Evolutionary conservation across 495 filamentous ascomycete species (phyloP).

Genomic region (Hyaloscypha bicolor): DNA sequence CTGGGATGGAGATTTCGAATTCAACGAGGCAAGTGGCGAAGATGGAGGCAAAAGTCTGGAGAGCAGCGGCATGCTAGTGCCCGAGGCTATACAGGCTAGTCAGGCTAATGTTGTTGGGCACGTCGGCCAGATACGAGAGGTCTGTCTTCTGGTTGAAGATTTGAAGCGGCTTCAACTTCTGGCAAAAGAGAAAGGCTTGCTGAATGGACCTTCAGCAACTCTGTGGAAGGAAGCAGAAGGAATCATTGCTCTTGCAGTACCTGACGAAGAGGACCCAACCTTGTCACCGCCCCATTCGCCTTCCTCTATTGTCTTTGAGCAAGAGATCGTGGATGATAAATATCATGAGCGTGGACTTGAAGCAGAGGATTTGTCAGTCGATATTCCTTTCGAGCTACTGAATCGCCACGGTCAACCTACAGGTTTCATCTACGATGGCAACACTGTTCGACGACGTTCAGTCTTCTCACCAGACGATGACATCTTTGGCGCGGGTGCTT

Average conservation of each 20-base stretch:
- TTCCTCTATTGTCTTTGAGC: conserved; percentile 31
- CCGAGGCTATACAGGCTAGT: conserved; percentile 77
- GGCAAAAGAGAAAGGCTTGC: conserved; percentile 66
- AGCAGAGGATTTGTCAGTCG: conserved; percentile 54
- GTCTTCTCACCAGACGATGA: conserved; percentile 66
- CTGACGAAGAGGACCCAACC: conserved; percentile 71
- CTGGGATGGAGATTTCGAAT: conserved; percentile 39
- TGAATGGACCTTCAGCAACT: conserved; percentile 60
- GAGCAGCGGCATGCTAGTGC: conserved; percentile 69
- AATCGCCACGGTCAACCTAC: conserved; percentile 40
- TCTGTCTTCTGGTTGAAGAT: conserved; percentile 80
- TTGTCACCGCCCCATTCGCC: conserved; percentile 33
- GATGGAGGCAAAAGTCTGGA: conserved; percentile 42
- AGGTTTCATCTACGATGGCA: conserved; percentile 38
- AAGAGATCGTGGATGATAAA: conserved; percentile 24
- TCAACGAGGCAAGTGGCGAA: conserved; percentile 50
- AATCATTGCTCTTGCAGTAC: conserved; percentile 82
- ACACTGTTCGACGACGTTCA: conserved; percentile 49
- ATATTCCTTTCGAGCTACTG: conserved; percentile 40
- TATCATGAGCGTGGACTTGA: conserved; percentile 56
- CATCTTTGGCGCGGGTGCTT: conserved; percentile 52
- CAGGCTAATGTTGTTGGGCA: conserved; percentile 86
- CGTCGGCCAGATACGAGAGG: conserved; percentile 82
- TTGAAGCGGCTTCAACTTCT: conserved; percentile 68
- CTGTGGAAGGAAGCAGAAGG: conserved; percentile 87